Conservation (phyloP, 768 basidiomycete species). For the Austroboletus festivus region DNA sequence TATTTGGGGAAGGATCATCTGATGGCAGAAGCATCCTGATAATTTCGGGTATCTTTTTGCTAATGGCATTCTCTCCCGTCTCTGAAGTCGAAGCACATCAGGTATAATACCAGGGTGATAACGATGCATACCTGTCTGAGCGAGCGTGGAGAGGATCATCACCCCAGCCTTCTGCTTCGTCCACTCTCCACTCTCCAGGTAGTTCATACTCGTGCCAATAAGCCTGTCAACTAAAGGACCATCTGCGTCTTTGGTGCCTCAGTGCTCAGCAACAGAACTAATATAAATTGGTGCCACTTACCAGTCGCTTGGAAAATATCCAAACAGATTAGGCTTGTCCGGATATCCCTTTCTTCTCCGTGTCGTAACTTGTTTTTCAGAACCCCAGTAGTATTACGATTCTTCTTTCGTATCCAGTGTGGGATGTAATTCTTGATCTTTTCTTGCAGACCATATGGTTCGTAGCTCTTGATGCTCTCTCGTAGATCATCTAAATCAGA, state of each 20-base stretch:
- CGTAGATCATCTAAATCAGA: constrained; percentile 6
- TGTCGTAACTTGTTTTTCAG: constrained; percentile 13
- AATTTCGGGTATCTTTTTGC: constrained; percentile 7
- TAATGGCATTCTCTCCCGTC: constrained; percentile 12
- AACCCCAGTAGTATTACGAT: constrained; percentile 17
- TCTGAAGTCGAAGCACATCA: constrained; percentile 7
- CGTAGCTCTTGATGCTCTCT: no score
- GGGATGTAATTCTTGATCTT: constrained; percentile 11
- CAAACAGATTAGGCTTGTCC: constrained; percentile 22
- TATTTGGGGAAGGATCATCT: no score
- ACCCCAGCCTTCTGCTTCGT: constrained; percentile 22
- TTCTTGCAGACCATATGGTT: no score
- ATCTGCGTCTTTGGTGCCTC: no score
- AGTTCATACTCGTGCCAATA: constrained; percentile 8
- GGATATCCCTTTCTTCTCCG: constrained; percentile 12
- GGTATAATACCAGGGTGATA: neutral
- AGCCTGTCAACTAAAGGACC: constrained; percentile 13
- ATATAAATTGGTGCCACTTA: no score
- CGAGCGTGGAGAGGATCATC: constrained; percentile 20
- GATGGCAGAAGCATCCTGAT: constrained; percentile 19
- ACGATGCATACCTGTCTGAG: constrained; percentile 17
- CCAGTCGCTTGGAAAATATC: constrained; percentile 21
- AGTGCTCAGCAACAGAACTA: no score
- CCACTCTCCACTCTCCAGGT: constrained; percentile 6
- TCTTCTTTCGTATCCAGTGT: no score